Percentiles rank a stretch among this genome's conserved stretches.
These are phyloP conservation scores for Plasmodium ovale DNA, from an alignment of 169 alveolate genomes.

Conservation along the genomic window DNA sequence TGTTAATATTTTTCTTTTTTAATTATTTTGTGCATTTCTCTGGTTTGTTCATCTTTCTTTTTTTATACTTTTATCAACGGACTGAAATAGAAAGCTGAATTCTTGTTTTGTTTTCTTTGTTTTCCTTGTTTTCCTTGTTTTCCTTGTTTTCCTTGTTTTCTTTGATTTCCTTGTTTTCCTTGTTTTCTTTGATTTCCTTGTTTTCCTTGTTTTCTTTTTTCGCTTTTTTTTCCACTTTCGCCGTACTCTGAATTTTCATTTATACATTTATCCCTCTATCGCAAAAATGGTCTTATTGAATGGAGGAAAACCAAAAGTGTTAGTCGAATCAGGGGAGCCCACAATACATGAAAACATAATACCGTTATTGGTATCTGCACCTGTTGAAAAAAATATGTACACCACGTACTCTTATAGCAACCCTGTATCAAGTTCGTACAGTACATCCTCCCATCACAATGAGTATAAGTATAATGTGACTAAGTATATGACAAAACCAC, in stretches of 20 bases:
- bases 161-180: neutral
- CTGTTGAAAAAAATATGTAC: constrained; percentile 29
- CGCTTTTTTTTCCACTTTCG: neutral
- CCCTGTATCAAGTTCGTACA: constrained; percentile 29
- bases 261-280: neutral
- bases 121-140: too few relatives aligned
- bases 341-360: neutral
- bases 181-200: neutral
- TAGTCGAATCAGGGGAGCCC: constrained; percentile 39
- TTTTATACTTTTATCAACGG: too few relatives aligned
- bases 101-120: too few relatives aligned
- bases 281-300: constrained; percentile 16
- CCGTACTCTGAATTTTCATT: neutral
- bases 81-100: too few relatives aligned
- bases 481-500: constrained; percentile 22
- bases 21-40: neutral
- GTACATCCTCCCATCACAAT: constrained; percentile 45
- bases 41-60: too few relatives aligned
- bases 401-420: constrained; percentile 54
- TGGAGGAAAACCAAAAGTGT: constrained; percentile 35
- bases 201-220: neutral
- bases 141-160: too few relatives aligned
- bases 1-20: neutral
- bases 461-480: constrained; percentile 56
- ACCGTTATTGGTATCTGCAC: constrained; percentile 12